Evolutionary conservation across 73 alveolate genomes (phyloP), one percentile per base, ranked within the genome.

Genomic region (Paramecium biaurelia): DNA sequence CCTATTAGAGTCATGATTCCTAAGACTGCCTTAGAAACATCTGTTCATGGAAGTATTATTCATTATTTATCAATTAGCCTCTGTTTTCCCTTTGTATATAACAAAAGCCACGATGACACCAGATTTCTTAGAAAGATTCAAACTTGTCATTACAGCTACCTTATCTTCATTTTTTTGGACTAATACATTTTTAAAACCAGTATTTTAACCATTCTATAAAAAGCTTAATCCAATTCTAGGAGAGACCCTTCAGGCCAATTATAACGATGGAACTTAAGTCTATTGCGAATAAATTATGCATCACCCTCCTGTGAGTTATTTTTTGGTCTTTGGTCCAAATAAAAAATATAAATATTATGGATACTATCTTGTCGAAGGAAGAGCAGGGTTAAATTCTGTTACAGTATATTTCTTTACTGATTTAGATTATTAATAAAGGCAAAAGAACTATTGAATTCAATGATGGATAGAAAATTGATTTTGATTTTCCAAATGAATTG

Each of bases 281-380:
- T 98, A 95, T 95, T 94, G 97, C 56, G 99, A 98, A 92, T 97
- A 98, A 92, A 97, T 99, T 30, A 87, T 96, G 76, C 99, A 98
- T 76, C 98, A 97, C 47, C 99, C 99, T 35, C 99, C 99, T 4
- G 85, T 93, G 9, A 63, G 92, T 49, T 89, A 89, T 47, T 89
- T 89, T 45, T 38, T 89, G 5, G 94, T 95, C 20, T 92, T 82
- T 41, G 99, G 99, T 30, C 98, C 98, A 28, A 86, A 96, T 42
- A 93, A 93, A 14, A 32, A 59, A 11, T 97, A 93, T 79, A 42
- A 30, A 57, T 85, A 47, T 49, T 76, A 82, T 53, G 95, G 97
- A 84, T 95, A 95, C 86, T 86, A 93, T 11, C 93, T 93, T 10
- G 96, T 93, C 58, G 86, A 95, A 35, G 98, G 96, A 18, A 96